Evolutionary conservation across 2,329 filamentous ascomycete species (phyloP).

Genomic region (Diaporthe citri): DNA sequence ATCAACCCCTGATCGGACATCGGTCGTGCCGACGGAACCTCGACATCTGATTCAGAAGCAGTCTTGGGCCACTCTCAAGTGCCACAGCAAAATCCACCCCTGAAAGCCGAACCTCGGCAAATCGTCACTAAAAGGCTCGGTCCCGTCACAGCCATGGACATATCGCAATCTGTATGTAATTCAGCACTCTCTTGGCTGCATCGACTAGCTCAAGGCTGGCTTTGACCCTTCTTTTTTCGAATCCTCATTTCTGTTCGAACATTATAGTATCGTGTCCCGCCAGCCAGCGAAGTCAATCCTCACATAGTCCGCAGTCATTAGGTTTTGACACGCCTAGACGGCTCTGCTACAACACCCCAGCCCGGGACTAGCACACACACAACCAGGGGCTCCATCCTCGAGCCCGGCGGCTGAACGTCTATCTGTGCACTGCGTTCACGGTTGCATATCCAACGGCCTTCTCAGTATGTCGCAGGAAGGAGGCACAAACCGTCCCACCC

Average conservation of each 20-base stretch:
- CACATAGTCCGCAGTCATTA: neutral
- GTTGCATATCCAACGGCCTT: neutral
- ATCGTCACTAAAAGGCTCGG: slow-evolving; percentile 16
- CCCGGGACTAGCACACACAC: neutral
- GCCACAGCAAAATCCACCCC: slow-evolving; percentile 27
- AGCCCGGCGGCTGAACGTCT: neutral
- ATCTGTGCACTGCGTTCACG: neutral
- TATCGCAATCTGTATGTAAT: slow-evolving; percentile 15
- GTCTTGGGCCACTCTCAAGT: slow-evolving; percentile 16
- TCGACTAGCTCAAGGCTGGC: neutral
- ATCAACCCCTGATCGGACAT: slow-evolving; percentile 1
- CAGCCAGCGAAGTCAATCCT: neutral
- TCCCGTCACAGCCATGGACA: neutral
- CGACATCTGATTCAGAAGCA: slow-evolving; percentile 19
- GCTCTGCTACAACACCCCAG: neutral
- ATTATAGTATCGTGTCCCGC: neutral
- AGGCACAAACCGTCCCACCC: slow-evolving; percentile 58
- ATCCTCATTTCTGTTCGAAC: neutral
- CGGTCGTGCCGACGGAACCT: slow-evolving; percentile 1
- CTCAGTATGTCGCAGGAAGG: slow-evolving; percentile 31
- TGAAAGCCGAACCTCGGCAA: slow-evolving; percentile 38
- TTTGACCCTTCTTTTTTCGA: neutral
- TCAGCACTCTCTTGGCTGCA: neutral
- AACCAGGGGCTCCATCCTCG: neutral
- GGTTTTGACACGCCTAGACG: neutral